These are phyloP conservation scores for Arctostaphylos glauca DNA, from an alignment of 148 eudicot genomes.

Conservation along the genomic window DNA sequence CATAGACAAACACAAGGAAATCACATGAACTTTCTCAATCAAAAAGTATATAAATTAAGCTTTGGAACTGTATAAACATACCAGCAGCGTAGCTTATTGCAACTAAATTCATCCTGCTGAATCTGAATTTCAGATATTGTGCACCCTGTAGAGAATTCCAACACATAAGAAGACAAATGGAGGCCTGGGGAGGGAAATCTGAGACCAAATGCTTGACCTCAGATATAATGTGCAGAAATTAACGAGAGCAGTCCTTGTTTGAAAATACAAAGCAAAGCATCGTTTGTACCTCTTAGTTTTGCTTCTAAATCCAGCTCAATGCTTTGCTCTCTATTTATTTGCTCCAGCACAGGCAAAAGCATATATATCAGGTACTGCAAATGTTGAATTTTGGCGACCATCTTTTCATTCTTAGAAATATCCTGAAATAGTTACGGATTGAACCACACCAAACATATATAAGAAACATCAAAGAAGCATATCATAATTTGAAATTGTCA, in stretches of 20 bases:
- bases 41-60: neutral
- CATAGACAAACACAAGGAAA: slow-evolving; percentile 20
- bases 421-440: slow-evolving; percentile 34
- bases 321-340: slow-evolving; percentile 54
- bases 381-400: slow-evolving; percentile 40
- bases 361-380: slow-evolving; percentile 58
- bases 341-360: slow-evolving; percentile 73
- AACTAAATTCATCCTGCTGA: slow-evolving; percentile 50
- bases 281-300: slow-evolving; percentile 55
- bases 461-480: neutral
- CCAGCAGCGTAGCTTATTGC: slow-evolving; percentile 54
- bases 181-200: neutral
- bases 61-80: slow-evolving; percentile 31
- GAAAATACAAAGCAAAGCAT: neutral
- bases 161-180: slow-evolving; percentile 17
- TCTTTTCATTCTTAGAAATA: slow-evolving; percentile 26
- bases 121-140: slow-evolving; percentile 51
- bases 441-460: neutral
- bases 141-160: slow-evolving; percentile 47
- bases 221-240: neutral
- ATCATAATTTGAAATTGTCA: neutral
- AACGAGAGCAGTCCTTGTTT: neutral
- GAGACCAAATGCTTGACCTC: neutral
- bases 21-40: neutral
- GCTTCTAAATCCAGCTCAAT: slow-evolving; percentile 69